Evolutionary conservation across 257 asterid genomes (phyloP), one percentile per base, ranked within the genome.

Genomic region (Buddleja alternifolia): DNA sequence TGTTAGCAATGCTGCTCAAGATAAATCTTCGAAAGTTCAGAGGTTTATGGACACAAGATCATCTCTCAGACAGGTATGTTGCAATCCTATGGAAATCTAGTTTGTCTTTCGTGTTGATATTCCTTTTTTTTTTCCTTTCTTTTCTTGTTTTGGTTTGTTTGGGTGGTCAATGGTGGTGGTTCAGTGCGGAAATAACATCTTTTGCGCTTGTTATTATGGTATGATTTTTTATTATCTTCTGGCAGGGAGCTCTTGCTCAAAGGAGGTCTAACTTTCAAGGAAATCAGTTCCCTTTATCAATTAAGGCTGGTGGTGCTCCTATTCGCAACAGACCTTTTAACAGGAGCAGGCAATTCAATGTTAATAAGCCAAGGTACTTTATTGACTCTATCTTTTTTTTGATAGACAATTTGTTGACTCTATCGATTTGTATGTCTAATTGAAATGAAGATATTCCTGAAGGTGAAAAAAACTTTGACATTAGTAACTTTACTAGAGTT

Each of bases 171-270:
- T 4, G 2, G 20, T 14, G 7, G 17, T 51, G 41, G 17, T 29
- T 23, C 19, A 48, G 24, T 21, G 17, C 14, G 53, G 17, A 61
- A 15, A 8, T 45, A 36, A 56, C 56, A 68, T 16, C 40, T 1
- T 55, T 12, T 53, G 57, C 36, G 25, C 52, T 39, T 67, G 16
- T n/a, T 44, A 40, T 46, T 44, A 12, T 52, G 7, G 9, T 51
- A 25, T 44, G 23, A 20, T 50, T 45, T 62, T 4, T 50, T 17
- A 9, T 17, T 63, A 23, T 67, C 23, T 68, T 67, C 17, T 76
- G 60, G 36, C 77, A 93, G 98, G 97, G 94, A 21, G 89, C 84
- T 66, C 88, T 93, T 82, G 92, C 96, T 66, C 86, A 55, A 67
- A 86, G 81, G 83, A 85, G 97, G 84, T 82, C 95, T 71, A 88